phyloP scores from a whole-genome alignment of 1,284 basidiomycete genomes.

The Trichosporon ovoides region DNA sequence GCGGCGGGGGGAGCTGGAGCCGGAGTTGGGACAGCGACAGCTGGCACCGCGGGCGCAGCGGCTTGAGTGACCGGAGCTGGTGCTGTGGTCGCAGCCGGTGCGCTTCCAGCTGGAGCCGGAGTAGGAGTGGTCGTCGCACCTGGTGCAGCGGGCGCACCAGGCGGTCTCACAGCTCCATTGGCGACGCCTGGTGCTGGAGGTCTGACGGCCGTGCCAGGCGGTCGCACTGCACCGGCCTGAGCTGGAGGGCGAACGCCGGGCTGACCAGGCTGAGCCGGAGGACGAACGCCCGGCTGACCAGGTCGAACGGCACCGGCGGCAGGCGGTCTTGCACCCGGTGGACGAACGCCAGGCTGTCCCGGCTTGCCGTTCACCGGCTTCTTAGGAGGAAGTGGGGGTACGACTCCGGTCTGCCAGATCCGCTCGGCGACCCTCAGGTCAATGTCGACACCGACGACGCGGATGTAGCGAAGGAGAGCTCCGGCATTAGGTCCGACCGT shows the following conservation, averaged over 20 bases:
- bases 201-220: not conserved
- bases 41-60: not conserved
- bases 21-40: not conserved
- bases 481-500: conserved; percentile 42
- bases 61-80: not conserved
- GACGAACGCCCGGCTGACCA: conserved; percentile 2
- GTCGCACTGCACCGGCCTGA: conserved; percentile 1
- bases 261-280: not conserved
- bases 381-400: conserved; percentile 27
- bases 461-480: conserved; percentile 40
- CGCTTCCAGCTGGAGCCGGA: not conserved
- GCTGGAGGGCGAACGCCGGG: not conserved
- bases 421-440: conserved; percentile 41
- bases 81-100: not conserved
- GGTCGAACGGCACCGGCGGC: not conserved
- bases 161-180: conserved; percentile 7
- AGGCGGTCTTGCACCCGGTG: not conserved
- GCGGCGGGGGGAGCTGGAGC: not conserved
- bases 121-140: no score
- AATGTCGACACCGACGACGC: conserved; percentile 43
- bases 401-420: conserved; percentile 43
- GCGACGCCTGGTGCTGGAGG: not conserved
- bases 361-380: conserved; percentile 6
- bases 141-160: not conserved
- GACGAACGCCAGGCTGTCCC: not conserved